Evolutionary conservation across 306 rosid genomes (phyloP), one percentile per base, ranked within the genome.

Genomic region (Alnus glutinosa): DNA sequence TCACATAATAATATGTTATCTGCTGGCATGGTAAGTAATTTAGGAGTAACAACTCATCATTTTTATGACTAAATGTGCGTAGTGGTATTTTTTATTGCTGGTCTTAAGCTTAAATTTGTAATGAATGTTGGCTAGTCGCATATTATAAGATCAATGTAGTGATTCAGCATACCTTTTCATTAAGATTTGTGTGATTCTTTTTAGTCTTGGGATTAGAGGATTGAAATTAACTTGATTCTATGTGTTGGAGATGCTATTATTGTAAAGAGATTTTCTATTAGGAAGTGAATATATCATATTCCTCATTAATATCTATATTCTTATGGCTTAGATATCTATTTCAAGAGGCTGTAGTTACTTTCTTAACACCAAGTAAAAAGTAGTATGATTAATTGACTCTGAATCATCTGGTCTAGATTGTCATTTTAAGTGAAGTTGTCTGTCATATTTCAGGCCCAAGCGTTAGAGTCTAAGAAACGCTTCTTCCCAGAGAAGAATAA

Each of bases 341-440:
- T 59, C 66, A 23, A 52, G 37, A 12, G 66, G 36, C 32, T 59
- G 37, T 59, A 28, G 66, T 59, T 59, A 19, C 66, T 59, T 58
- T 59, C 66, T 59, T 59, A 59, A 28, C 36, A 19, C n/a, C 36
- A 59, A 23, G 10, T 59, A 19, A 59, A 59, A 12, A 19, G 36
- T 59, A 10, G 2, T 59, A 23, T 4, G 37, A 67, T 39, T 9
- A 67, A 37, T 18, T 37, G 50, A 18, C 50, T 16, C 42, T 39
- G 49, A 67, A 39, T 42, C 47, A 67, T 39, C 13, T 5, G n/a
- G 70, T 63, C 34, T 12, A 34, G 44, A 4, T 63, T 63, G 44
- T 39, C 12, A 67, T 67, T 39, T 67, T 39, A 67, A 67, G 71
- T 2, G 66, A 23, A 67, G 71, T 36, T 67, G 23, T 67, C 19